Base-by-base conservation (phyloP, 1,284 basidiomycete species). In the Rhodotorula sp. region DNA sequence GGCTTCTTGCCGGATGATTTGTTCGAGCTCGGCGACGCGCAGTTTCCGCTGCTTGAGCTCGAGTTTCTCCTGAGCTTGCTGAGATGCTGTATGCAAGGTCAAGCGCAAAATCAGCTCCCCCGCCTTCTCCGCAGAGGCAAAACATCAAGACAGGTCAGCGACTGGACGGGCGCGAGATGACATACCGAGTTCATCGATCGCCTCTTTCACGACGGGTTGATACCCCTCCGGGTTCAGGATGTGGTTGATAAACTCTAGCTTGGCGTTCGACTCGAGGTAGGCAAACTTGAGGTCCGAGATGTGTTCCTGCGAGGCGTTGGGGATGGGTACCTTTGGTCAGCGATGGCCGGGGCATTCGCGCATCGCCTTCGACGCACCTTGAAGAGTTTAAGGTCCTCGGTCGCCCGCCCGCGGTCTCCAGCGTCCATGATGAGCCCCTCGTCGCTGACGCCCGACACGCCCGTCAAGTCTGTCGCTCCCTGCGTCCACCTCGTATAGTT, bases 281-380 rank as follows among this genome's bases (percentile, higher is more conserved):
- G 75, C 75, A 43, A 76, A 74, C 62, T 76, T 76, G 66, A 76
- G 70, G 5, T 62, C 66, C 63, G 75, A 76, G n/a, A 76, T 69
- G 12, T 66, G 64, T 20, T 74, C 70, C 74, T 76, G 64, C 34
- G 60, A 5, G 58, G 47, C 16, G 15, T 14, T 14, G 31, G 1
- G 26, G 43, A 8, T 20, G 4, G 6, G 5, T 3, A 31, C 3
- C 2, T 26, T 6, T 15, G 5, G 15, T 57, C 49, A 54, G 49
- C 39, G 4, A 8, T 18, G 20, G 21, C 15, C 5, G 43, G 15
- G 20, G 49, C 7, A 29, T 5, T 26, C 14, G 15, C n/a, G 15
- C 5, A 21, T n/a, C 60, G 23, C 10, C 10, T 43, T 43, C 10
- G 12, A 43, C 12, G 8, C 39, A 76, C 74, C 70, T 76, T 76